A percentile compares a stretch with the other conserved stretches of the same genome.
Conservation (phyloP, 257 asterid genomes). For the Jasminum sambac region DNA sequence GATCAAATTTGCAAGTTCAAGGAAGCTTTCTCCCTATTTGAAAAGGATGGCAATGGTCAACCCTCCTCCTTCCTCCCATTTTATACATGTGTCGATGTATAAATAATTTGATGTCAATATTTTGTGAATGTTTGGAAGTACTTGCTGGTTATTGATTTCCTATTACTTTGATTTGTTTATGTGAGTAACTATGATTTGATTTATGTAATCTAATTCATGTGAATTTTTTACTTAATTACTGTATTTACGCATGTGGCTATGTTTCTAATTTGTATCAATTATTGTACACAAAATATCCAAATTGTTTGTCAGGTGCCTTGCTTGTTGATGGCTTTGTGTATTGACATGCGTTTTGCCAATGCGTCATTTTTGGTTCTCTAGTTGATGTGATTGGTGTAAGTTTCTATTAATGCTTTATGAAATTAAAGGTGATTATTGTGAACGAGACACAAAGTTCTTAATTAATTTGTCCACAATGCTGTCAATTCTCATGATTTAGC, state of each 20-base stretch:
- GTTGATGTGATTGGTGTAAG: neutral
- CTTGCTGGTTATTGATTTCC: neutral
- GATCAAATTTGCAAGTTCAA: slow-evolving; percentile 68
- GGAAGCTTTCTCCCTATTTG: slow-evolving; percentile 66
- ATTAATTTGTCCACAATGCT: neutral
- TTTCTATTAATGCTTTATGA: neutral
- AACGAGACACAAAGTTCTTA: neutral
- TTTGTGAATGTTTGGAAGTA: neutral
- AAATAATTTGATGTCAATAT: neutral
- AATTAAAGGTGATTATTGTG: neutral
- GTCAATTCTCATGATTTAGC: neutral
- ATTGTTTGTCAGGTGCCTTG: neutral
- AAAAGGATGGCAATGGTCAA: slow-evolving; percentile 65
- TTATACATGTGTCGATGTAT: neutral
- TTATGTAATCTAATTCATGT: neutral
- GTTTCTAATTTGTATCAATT: neutral
- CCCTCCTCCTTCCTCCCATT: neutral
- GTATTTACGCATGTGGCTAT: neutral
- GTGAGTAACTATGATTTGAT: neutral
- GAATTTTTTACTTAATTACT: neutral
- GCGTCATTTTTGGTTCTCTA: neutral
- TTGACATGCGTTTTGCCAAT: neutral
- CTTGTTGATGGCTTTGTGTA: neutral
- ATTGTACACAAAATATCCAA: neutral
- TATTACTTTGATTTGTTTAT: neutral